A percentile compares a stretch with the other conserved stretches of the same genome.
These are phyloP conservation scores for Crithidia thermophila DNA, from an alignment of 208 protist species.

Conservation along the genomic window DNA sequence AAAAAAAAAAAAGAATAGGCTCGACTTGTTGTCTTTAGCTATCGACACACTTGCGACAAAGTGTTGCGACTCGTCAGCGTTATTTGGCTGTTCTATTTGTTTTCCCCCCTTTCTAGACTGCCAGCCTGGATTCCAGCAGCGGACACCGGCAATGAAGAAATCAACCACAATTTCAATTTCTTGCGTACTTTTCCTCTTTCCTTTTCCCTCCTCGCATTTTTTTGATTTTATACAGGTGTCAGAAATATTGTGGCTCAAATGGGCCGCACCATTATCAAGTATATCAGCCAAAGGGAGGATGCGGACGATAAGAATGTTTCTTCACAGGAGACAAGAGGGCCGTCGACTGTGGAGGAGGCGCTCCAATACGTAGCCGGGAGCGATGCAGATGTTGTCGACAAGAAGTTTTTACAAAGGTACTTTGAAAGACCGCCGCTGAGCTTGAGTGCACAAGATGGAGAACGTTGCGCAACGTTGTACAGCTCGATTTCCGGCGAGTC, in stretches of 20 bases:
- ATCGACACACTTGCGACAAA: no score
- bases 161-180: no score
- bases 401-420: neutral
- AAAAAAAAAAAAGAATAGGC: no score
- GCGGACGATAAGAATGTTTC: neutral
- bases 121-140: no score
- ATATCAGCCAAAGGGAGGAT: neutral
- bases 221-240: neutral
- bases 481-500: slow-evolving; percentile 1
- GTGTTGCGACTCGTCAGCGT: no score
- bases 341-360: neutral
- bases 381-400: slow-evolving; percentile 1
- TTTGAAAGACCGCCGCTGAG: neutral
- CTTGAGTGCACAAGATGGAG: neutral
- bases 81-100: no score
- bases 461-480: slow-evolving; percentile 3
- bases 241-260: neutral
- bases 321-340: neutral
- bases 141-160: no score
- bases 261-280: slow-evolving; percentile 31
- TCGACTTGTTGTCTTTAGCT: no score
- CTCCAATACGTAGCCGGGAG: neutral
- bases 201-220: neutral
- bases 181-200: neutral
- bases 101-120: no score